These are phyloP conservation scores for Hypoxylon crocopeplum DNA, from an alignment of 495 filamentous ascomycete species.

Conservation along the genomic window DNA sequence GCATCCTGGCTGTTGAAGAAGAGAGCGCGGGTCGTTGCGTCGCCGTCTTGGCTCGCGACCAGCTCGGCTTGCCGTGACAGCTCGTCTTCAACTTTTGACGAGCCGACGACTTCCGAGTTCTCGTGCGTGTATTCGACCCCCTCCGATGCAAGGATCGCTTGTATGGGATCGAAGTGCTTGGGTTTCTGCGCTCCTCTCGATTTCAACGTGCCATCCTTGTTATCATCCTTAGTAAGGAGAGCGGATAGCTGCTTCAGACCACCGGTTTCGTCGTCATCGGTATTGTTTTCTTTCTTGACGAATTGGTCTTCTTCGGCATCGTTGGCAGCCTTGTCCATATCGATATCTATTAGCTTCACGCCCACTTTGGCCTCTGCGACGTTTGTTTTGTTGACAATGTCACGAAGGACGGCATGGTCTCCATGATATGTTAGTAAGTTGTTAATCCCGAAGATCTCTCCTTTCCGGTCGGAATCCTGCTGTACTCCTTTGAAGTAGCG, in stretches of 20 bases:
- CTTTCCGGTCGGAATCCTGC: conserved; percentile 76
- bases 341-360: conserved; percentile 76
- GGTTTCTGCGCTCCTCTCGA: conserved; percentile 41
- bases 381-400: conserved; percentile 98
- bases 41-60: conserved; percentile 57
- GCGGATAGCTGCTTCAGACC: conserved; percentile 81
- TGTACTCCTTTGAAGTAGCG: conserved; percentile 96
- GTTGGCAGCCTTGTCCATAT: conserved; percentile 68
- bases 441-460: conserved; percentile 89
- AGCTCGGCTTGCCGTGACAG: conserved; percentile 78
- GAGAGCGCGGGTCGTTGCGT: conserved; percentile 42
- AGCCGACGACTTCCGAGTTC: conserved; percentile 94
- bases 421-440: conserved; percentile 88
- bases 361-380: conserved; percentile 90
- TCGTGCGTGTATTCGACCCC: conserved; percentile 97
- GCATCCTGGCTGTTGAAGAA: conserved; percentile 44
- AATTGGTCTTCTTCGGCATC: conserved; percentile 52
- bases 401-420: conserved; percentile 79
- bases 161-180: conserved; percentile 73
- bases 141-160: conserved; percentile 85
- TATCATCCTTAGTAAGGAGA: conserved; percentile 65
- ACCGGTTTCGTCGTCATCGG: conserved; percentile 61
- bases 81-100: conserved; percentile 80
- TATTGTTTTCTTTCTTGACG: conserved; percentile 53
- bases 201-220: conserved; percentile 43